Evolutionary conservation across 2,329 filamentous ascomycete species (phyloP).

Genomic region (Calcarisporium arbuscula): DNA sequence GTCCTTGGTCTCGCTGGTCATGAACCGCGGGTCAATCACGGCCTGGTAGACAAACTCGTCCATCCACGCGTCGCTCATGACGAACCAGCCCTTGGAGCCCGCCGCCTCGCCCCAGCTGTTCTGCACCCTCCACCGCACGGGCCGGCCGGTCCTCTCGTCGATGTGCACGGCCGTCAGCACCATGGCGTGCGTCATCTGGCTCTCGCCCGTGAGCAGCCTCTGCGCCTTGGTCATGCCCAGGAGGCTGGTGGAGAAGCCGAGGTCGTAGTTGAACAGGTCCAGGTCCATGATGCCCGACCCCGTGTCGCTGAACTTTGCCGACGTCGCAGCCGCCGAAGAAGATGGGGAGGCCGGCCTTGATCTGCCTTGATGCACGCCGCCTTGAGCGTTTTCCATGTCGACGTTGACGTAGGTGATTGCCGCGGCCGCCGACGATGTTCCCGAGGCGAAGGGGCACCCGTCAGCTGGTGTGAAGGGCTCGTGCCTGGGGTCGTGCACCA

Average conservation of each 20-base stretch:
- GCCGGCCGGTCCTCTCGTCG: constrained; percentile 52
- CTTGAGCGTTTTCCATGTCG: constrained; percentile 65
- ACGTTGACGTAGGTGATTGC: constrained; percentile 81
- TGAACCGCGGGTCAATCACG: constrained; percentile 68
- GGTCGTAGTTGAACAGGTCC: constrained; percentile 67
- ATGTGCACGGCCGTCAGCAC: constrained; percentile 82
- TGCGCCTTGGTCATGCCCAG: constrained; percentile 72
- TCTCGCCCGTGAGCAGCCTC: constrained; percentile 66
- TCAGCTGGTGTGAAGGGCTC: constrained; percentile 64
- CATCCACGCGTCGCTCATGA: constrained; percentile 80
- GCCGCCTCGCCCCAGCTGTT: constrained; percentile 71
- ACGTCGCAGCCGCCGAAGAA: constrained; percentile 92
- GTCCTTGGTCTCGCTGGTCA: constrained; percentile 59
- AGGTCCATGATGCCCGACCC: constrained; percentile 73
- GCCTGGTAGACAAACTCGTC: constrained; percentile 80
- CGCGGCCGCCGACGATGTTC: constrained; percentile 71
- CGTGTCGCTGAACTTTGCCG: constrained; percentile 69
- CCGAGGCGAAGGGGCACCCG: constrained; percentile 73
- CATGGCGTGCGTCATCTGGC: constrained; percentile 88
- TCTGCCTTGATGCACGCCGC: constrained; percentile 67
- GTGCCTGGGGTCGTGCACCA: constrained; percentile 82
- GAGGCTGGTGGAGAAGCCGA: constrained; percentile 74
- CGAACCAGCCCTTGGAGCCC: constrained; percentile 78
- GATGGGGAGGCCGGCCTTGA: constrained; percentile 69
- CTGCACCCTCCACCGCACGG: constrained; percentile 77